Base-by-base conservation (phyloP, 1,284 basidiomycete species). In the Trichosporon sp. region DNA sequence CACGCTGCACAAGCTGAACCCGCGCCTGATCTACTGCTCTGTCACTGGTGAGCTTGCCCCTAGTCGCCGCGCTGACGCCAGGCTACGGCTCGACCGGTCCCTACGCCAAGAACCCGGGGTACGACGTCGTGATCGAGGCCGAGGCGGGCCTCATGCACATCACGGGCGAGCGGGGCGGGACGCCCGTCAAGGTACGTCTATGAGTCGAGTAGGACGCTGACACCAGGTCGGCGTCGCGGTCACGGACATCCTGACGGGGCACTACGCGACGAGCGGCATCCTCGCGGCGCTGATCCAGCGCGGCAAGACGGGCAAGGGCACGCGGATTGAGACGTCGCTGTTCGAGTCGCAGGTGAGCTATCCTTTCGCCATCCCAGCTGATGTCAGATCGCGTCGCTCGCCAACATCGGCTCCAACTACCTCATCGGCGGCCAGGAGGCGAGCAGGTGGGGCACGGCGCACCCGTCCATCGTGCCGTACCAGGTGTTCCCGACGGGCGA, bases 111-210 rank as follows among this genome's bases (percentile, higher is more conserved):
- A 88, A 90, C 42, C 91, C 93, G 13, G 95, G 94, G 5, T 96
- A 96, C 81, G 93, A 96, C 79, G 94, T 95, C 31, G 87, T 93
- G 35, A 91, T 95, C 51, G 92, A 95, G 80, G 93, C 89, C 12
- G 93, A 96, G 83, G 93, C 93, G 31, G 94, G 94, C 13, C 83
- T 96, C 64, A 95, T 96, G 93, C 93, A 95, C 82, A 95, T 95
- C 77, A 98, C 95, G 9, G 95, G 95, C 62, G 95, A 98, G 83
- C 87, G 90, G 7, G 90, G 92, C 76, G 89, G 94, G 2, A 88
- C 89, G 15, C 95, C 95, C 0, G 91, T 90, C 80, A 98, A 98
- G 83, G 83, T 83, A 31, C 70, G 76, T 18, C 34, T 15, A 12
- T 12, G 11, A 21, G 8, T 15, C 13, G 7, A 13, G 42, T 53